Percentiles rank a stretch among this genome's conserved stretches.
These are phyloP conservation scores for Euphrasia confusa DNA, from an alignment of 257 asterid species.

Conservation along the genomic window DNA sequence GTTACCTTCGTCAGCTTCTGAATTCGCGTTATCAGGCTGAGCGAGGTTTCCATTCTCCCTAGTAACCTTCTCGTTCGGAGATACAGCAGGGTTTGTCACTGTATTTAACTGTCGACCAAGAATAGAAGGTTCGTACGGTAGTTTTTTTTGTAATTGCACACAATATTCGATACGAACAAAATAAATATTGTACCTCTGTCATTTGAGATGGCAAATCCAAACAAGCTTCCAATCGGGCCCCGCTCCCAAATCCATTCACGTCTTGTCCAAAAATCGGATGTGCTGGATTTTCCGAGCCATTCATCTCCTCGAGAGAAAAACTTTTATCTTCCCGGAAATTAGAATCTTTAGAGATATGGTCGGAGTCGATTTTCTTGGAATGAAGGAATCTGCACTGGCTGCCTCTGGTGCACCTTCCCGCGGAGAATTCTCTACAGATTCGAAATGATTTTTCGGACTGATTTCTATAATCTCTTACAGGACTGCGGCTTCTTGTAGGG, in stretches of 20 bases:
- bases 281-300: conserved; percentile 30
- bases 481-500: conserved; percentile 58
- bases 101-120: conserved; percentile 27
- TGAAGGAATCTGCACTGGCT: conserved; percentile 64
- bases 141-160: too few species aligned
- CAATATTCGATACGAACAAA: too few species aligned
- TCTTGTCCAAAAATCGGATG: conserved; percentile 36
- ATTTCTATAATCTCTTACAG: conserved; percentile 41
- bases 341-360: conserved; percentile 34
- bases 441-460: conserved; percentile 49
- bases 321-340: conserved; percentile 36
- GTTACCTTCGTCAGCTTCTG: conserved; percentile 35
- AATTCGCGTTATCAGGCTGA: conserved; percentile 29
- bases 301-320: conserved; percentile 32
- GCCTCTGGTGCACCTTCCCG: conserved; percentile 68
- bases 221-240: conserved; percentile 13
- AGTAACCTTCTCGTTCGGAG: conserved; percentile 24
- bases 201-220: conserved; percentile 19
- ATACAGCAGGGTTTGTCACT: conserved; percentile 24
- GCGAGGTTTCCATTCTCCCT: conserved; percentile 30
- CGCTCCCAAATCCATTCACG: conserved; percentile 28
- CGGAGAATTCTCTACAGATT: conserved; percentile 53
- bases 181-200: conserved; percentile 25
- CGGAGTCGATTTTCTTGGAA: conserved; percentile 34
- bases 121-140: conserved; percentile 24